Base-by-base conservation (phyloP, 1,284 basidiomycete species). In the Laetiporus sulphureus region DNA sequence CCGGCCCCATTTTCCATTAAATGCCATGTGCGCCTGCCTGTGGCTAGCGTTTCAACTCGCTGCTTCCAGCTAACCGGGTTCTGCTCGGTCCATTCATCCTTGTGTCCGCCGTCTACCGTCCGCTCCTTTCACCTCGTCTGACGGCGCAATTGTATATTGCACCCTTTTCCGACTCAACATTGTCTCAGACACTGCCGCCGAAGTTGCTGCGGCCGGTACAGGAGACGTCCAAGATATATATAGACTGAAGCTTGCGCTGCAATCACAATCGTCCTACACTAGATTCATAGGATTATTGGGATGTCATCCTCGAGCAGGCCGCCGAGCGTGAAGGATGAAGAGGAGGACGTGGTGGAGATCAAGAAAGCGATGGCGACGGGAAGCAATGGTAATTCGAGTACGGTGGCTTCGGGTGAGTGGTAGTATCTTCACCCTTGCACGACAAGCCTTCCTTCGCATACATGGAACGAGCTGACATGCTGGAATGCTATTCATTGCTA, bases 351-450 rank as follows among this genome's bases (percentile, higher is more conserved):
- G 3, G 79, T 72, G 27, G 79, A 83, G 49, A 58, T 78, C 49
- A 80, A 71, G 63, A 83, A 77, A 55, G 75, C 75, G 6, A 51
- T 81, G 18, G 78, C 79, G 2, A 80, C 77, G 11, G 74, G 77
- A 5, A 59, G 34, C 10, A 59, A 59, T 45, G 69, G 67, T 22
- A 65, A 67, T 31, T 42, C 53, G 1, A 45, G 54, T 16, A 41
- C 57, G 30, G 47, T 60, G 10, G 69, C 72, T 36, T 55, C 72
- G 30, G 54, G 75, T 76, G 51, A 31, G 64, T 54, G 21, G 1
- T 45, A n/a, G n/a, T n/a, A n/a, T n/a, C n/a, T n/a, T n/a, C n/a
- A n/a, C n/a, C n/a, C n/a, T n/a, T n/a, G n/a, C n/a, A n/a, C n/a
- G n/a, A n/a, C n/a, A n/a, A n/a, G n/a, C n/a, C n/a, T n/a, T n/a